Evolutionary conservation across 1,284 basidiomycete genomes (phyloP).

Genomic region (Microbotryomycetes sp.): DNA sequence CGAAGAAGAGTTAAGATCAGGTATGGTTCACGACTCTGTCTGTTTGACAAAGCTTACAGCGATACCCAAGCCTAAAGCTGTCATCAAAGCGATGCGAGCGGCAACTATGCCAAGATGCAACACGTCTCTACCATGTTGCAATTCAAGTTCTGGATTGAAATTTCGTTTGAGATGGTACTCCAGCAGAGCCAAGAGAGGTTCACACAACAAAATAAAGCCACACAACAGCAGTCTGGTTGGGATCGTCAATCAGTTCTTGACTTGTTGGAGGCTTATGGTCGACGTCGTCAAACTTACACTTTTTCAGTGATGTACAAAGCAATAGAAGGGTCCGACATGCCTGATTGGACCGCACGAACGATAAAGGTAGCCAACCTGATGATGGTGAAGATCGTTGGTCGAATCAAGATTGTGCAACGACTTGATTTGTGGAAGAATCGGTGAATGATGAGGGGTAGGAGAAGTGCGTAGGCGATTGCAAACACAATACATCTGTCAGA

Average conservation of each 20-base stretch:
- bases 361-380: slow-evolving; percentile 28
- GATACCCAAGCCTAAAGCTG: neutral
- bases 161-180: slow-evolving; percentile 15
- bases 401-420: slow-evolving; percentile 20
- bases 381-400: slow-evolving; percentile 25
- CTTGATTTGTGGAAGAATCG: slow-evolving; percentile 12
- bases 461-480: slow-evolving; percentile 10
- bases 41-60: neutral
- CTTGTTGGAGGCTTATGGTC: neutral
- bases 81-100: neutral
- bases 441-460: slow-evolving; percentile 19
- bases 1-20: neutral
- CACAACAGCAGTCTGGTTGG: slow-evolving; percentile 6
- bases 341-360: slow-evolving; percentile 27
- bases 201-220: slow-evolving; percentile 19
- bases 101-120: neutral
- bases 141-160: slow-evolving; percentile 2
- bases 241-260: neutral
- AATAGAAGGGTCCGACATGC: neutral
- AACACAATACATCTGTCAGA: slow-evolving; percentile 20
- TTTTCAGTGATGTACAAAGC: slow-evolving; percentile 17
- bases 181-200: slow-evolving; percentile 15
- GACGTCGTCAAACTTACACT: slow-evolving; percentile 1
- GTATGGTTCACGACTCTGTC: too few species aligned
- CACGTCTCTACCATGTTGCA: neutral